A percentile compares a stretch with the other conserved stretches of the same genome.
These are phyloP conservation scores for Cutaneotrichosporon mucoides DNA, from an alignment of 1,284 basidiomycete species.

Conservation along the genomic window DNA sequence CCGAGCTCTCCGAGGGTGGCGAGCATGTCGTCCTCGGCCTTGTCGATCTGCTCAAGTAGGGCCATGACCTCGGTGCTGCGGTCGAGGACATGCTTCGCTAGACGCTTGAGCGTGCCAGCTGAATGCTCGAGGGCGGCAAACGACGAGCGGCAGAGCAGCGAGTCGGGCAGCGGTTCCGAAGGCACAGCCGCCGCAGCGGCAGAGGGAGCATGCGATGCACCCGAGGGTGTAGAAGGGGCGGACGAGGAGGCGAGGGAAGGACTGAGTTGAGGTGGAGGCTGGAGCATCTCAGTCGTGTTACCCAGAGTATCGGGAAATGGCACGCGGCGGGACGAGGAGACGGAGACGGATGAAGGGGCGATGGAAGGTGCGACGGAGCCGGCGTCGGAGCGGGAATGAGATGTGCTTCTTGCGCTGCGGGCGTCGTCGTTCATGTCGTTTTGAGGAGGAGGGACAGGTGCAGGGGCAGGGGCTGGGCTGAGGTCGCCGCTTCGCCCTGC, in stretches of 20 bases:
- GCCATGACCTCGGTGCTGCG: slow-evolving; percentile 29
- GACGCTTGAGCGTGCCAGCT: slow-evolving; percentile 36
- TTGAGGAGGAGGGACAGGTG: not conserved
- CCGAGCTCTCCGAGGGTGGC: slow-evolving; percentile 37
- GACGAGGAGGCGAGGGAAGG: too few species aligned
- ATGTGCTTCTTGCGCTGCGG: not conserved
- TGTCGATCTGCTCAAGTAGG: slow-evolving; percentile 41
- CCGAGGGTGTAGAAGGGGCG: too few species aligned
- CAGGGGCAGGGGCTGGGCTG: not conserved
- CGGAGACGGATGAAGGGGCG: not conserved
- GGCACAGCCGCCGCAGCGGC: slow-evolving; percentile 21
- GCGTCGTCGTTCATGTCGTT: not conserved
- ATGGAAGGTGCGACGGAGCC: not conserved
- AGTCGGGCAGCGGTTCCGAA: slow-evolving; percentile 39
- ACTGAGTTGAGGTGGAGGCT: too few species aligned
- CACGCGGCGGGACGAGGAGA: slow-evolving; percentile 1
- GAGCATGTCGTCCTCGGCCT: slow-evolving; percentile 44
- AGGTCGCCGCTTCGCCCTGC: too few species aligned
- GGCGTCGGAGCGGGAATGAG: not conserved
- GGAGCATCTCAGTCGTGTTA: too few species aligned
- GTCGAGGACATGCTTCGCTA: slow-evolving; percentile 36
- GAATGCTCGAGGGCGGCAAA: slow-evolving; percentile 43
- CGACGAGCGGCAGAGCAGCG: slow-evolving; percentile 43
- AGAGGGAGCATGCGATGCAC: not conserved
- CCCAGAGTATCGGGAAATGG: not conserved